Conservation (phyloP, 805 yeast species). For the Scheffersomyces ergatensis region DNA sequence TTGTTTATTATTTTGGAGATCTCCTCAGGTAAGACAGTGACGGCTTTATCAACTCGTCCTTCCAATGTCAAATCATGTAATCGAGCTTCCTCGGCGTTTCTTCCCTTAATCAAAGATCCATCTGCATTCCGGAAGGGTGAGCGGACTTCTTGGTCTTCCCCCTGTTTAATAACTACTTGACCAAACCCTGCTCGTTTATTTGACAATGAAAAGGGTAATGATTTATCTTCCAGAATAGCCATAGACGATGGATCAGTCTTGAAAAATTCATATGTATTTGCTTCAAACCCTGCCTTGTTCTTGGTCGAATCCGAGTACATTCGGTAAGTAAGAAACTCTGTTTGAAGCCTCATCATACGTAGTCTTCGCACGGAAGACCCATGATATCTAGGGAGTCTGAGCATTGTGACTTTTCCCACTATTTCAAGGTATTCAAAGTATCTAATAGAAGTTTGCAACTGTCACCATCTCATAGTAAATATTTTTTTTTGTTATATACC, state of each 20-base stretch:
- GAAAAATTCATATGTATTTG: background rate
- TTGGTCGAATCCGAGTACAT: too few species aligned
- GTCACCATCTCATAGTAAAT: background rate
- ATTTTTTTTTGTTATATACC: background rate
- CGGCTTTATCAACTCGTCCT: constrained; percentile 54
- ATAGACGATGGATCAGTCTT: background rate
- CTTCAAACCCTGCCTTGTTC: background rate
- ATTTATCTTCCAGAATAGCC: background rate
- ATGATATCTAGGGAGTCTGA: too few species aligned
- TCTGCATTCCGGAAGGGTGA: constrained; percentile 38
- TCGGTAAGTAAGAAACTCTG: too few species aligned
- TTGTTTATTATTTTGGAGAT: constrained; percentile 61
- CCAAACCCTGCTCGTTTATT: background rate
- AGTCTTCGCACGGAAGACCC: too few species aligned
- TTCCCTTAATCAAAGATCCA: constrained; percentile 42
- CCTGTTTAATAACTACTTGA: background rate
- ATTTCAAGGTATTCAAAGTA: too few species aligned
- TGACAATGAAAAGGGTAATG: too few species aligned
- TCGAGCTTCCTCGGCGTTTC: constrained; percentile 50
- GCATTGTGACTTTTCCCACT: too few species aligned
- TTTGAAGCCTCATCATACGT: too few species aligned
- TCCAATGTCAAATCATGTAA: constrained; percentile 54
- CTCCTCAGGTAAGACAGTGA: constrained; percentile 52
- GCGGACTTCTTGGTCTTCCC: background rate
- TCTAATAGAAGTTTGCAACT: background rate